Evolutionary conservation across 1,284 basidiomycete species (phyloP).

Genomic region (Ceratobasidium sp.): DNA sequence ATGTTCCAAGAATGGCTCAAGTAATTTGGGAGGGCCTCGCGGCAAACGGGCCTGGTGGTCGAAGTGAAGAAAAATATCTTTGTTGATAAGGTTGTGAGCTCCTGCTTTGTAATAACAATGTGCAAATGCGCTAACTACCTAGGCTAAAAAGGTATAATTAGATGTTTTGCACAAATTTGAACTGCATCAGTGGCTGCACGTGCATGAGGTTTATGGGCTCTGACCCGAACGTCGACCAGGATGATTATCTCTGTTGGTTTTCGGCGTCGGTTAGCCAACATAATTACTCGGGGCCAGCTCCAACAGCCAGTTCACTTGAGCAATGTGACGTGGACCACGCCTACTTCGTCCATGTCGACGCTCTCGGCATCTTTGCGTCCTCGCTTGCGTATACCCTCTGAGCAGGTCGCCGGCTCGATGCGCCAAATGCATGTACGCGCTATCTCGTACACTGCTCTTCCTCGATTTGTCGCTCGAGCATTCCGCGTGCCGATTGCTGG

Average conservation of each 20-base stretch:
- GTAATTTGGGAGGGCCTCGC: too few species aligned
- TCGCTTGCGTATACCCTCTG: conserved; percentile 27
- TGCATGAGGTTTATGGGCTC: conserved; percentile 15
- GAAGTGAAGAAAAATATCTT: neutral
- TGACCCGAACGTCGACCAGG: conserved; percentile 24
- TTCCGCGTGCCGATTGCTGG: conserved; percentile 88
- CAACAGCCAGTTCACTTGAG: neutral
- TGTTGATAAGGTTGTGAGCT: too few species aligned
- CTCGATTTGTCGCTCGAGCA: conserved; percentile 81
- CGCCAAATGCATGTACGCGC: conserved; percentile 71
- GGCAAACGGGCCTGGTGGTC: too few species aligned
- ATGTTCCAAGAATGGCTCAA: too few species aligned
- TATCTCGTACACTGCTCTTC: conserved; percentile 85
- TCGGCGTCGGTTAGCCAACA: conserved; percentile 39
- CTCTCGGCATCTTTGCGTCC: conserved; percentile 32
- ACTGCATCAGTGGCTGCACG: neutral
- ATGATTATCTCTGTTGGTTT: conserved; percentile 39
- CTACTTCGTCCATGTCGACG: conserved; percentile 3
- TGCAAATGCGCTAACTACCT: neutral
- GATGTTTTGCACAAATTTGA: neutral
- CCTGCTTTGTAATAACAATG: too few species aligned
- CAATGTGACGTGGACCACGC: neutral
- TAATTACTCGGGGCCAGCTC: conserved; percentile 27
- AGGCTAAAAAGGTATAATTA: neutral
- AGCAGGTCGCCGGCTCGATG: conserved; percentile 41